Evolutionary conservation across 2,329 filamentous ascomycete genomes (phyloP).

Genomic region (Zasmidium citrigriseum): DNA sequence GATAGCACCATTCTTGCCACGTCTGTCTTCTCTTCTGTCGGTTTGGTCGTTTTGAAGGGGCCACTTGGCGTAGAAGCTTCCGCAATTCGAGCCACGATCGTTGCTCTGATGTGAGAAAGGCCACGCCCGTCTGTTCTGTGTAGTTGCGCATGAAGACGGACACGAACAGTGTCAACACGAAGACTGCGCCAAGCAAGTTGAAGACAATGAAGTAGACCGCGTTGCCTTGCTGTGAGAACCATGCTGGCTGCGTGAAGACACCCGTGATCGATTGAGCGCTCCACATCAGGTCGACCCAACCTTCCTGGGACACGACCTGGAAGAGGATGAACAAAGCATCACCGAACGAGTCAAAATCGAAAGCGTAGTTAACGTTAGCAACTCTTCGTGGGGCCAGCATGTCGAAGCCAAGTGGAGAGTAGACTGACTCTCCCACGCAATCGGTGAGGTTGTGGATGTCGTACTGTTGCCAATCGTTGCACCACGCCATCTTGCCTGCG

Average conservation of each 20-base stretch:
- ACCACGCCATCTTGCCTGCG: conserved; percentile 74
- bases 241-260: conserved; percentile 68
- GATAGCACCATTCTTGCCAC: conserved; percentile 94
- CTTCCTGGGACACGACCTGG: conserved; percentile 98
- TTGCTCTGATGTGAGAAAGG: conserved; percentile 92
- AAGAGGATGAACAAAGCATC: conserved; percentile 93
- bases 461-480: conserved; percentile 67
- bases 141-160: conserved; percentile 99
- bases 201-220: conserved; percentile 94
- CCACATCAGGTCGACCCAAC: conserved; percentile 94
- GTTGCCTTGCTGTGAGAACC: conserved; percentile 74
- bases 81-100: conserved; percentile 94
- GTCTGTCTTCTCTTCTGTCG: conserved; percentile 68
- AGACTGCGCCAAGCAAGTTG: conserved; percentile 94
- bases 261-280: conserved; percentile 80
- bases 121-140: conserved; percentile 96
- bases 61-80: conserved; percentile 88
- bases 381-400: conserved; percentile 81
- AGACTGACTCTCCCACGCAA: conserved; percentile 83
- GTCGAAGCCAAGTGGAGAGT: conserved; percentile 78
- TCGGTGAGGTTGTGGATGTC: conserved; percentile 63
- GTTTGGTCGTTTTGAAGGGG: conserved; percentile 88
- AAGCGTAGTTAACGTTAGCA: conserved; percentile 69
- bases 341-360: conserved; percentile 94
- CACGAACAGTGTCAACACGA: conserved; percentile 94